Conservation (phyloP, 1,139 yeast genomes). For the Blastobotrys indianensis region DNA sequence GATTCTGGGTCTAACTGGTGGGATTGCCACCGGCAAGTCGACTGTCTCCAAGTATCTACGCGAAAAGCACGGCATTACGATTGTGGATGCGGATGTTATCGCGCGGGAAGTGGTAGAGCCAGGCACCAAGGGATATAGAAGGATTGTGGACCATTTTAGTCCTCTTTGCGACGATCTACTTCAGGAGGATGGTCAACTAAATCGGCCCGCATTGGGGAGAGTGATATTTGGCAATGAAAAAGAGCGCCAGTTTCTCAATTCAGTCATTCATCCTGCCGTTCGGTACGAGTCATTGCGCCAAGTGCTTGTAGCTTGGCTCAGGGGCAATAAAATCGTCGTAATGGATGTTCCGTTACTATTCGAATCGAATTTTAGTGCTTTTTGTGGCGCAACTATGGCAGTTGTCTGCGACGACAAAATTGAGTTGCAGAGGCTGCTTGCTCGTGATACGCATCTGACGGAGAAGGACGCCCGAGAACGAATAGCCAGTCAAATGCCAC, state of each 20-base stretch:
- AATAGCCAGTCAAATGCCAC: slow-evolving; percentile 71
- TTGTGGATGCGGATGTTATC: slow-evolving; percentile 85
- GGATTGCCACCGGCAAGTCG: slow-evolving; percentile 92
- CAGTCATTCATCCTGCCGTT: slow-evolving; percentile 87
- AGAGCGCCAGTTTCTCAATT: slow-evolving; percentile 48
- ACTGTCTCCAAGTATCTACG: slow-evolving; percentile 66
- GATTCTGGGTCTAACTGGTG: slow-evolving; percentile 90
- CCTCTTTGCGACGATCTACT: slow-evolving; percentile 52
- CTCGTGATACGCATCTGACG: slow-evolving; percentile 63
- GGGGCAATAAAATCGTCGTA: slow-evolving; percentile 51
- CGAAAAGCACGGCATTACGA: slow-evolving; percentile 47
- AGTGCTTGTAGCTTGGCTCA: slow-evolving; percentile 52
- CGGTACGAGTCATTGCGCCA: slow-evolving; percentile 58
- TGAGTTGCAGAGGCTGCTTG: slow-evolving; percentile 59
- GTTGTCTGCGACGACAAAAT: slow-evolving; percentile 53
- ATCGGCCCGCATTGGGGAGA: slow-evolving; percentile 66
- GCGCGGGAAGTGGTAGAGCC: slow-evolving; percentile 85
- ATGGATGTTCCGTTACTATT: slow-evolving; percentile 87
- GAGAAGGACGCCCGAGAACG: slow-evolving; percentile 65
- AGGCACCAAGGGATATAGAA: slow-evolving; percentile 61
- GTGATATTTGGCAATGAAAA: slow-evolving; percentile 71
- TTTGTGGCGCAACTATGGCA: slow-evolving; percentile 69
- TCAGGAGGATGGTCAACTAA: slow-evolving; percentile 44
- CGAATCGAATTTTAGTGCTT: slow-evolving; percentile 63
- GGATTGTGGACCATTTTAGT: slow-evolving; percentile 57